Base-by-base conservation (phyloP, 2,329 filamentous ascomycete species). In the Shiraia bambusicola region DNA sequence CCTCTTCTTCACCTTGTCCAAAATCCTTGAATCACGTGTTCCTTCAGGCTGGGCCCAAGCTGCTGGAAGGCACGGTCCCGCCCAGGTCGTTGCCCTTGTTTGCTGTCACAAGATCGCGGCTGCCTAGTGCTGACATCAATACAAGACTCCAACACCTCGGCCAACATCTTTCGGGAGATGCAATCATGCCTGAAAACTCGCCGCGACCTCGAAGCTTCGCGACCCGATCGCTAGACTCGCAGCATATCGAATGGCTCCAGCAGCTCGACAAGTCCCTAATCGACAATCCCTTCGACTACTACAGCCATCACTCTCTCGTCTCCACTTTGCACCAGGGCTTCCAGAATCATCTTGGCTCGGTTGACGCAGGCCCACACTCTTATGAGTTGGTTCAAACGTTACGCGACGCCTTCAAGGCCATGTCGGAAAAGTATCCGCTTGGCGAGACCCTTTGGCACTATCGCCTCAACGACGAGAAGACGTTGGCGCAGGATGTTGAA, bases 371-470 rank as follows among this genome's bases (percentile, higher is more conserved):
- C 33, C 66, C 74, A 7, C 66, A 58, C 25, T 58, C 65, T 10
- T 77, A 74, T 52, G 72, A 71, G 19, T 56, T 76, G 2, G 60
- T 77, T 1, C 56, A 64, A 9, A 70, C 75, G 22, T 58, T 78
- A 22, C 72, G 71, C 25, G 70, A 75, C 50, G 74, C 74, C 3
- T 75, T 81, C 43, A 76, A 79, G 53, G 74, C 76, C 39, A 81
- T 84, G 76, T 77, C 81, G 52, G 76, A 77, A 37, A 75, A 81
- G 14, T 84, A 83, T 54, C 84, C 86, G 32, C 76, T 89, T 53
- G 86, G 86, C 58, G 87, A 93, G 72, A 82, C 86, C 44, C 79
- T 79, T 64, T 93, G 87, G 87, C 69, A 86, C 54, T 85, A 86
- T 56, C 87, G 86, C 69, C 78, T 92, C 51, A 81, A 87, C 48